A percentile compares a stretch with the other conserved stretches of the same genome.
Conservation (phyloP, 208 protist species). For the Strigomonas culicis region DNA sequence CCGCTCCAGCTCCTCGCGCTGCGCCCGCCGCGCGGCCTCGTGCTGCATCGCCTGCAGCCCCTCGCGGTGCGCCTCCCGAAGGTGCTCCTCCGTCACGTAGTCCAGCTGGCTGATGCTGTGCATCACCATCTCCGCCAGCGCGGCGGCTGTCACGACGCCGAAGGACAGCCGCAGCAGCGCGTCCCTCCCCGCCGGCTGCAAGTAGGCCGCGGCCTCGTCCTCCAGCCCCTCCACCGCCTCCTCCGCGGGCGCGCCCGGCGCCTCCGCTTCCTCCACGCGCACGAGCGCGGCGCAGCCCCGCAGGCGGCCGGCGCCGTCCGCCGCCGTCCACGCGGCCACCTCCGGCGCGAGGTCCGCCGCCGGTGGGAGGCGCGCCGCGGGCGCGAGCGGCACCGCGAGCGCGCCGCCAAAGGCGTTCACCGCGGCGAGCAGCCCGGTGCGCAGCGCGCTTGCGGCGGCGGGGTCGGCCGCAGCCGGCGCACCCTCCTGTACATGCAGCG, state of each 20-base stretch:
- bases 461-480: no score
- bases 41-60: slow-evolving; percentile 66
- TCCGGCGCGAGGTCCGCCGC: neutral
- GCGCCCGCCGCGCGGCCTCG: slow-evolving; percentile 48
- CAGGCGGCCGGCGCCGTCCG: slow-evolving; percentile 7
- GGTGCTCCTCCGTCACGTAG: slow-evolving; percentile 27
- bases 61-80: slow-evolving; percentile 41
- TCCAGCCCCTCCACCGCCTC: slow-evolving; percentile 2
- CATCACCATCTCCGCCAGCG: slow-evolving; percentile 76
- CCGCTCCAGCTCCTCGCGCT: slow-evolving; percentile 67
- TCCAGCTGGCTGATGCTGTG: slow-evolving; percentile 43
- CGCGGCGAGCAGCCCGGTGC: slow-evolving; percentile 27
- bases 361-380: neutral
- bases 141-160: slow-evolving; percentile 39
- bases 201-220: neutral
- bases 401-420: slow-evolving; percentile 33
- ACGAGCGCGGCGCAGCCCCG: slow-evolving; percentile 17
- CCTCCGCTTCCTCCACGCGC: slow-evolving; percentile 16
- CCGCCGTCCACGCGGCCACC: slow-evolving; percentile 7
- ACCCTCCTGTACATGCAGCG: slow-evolving; percentile 12
- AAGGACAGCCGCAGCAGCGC: slow-evolving; percentile 37
- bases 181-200: neutral
- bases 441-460: slow-evolving; percentile 5
- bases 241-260: neutral
- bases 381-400: slow-evolving; percentile 16